These are phyloP conservation scores for Mycoemilia scoparia DNA, from an alignment of 192 early-diverging fungal genomes.

Conservation along the genomic window DNA sequence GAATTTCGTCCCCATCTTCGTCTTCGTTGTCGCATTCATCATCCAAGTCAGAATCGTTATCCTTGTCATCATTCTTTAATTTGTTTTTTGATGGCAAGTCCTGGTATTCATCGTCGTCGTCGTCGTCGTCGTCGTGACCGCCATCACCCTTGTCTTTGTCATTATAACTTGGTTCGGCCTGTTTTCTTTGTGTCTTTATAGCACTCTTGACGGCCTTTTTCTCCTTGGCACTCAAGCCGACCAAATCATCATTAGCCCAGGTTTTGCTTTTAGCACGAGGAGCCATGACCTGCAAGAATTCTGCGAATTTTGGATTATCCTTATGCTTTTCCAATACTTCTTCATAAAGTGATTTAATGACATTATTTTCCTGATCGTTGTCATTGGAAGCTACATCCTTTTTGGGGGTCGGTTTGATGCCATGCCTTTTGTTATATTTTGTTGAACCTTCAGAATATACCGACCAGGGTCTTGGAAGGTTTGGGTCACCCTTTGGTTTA, in stretches of 20 bases:
- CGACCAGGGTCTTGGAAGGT: slow-evolving; percentile 80
- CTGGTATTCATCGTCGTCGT: slow-evolving; percentile 6
- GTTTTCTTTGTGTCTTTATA: slow-evolving; percentile 18
- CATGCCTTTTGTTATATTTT: slow-evolving; percentile 34
- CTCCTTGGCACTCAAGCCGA: slow-evolving; percentile 18
- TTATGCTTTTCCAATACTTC: slow-evolving; percentile 30
- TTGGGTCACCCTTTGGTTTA: slow-evolving; percentile 65
- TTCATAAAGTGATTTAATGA: slow-evolving; percentile 18
- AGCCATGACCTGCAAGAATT: slow-evolving; percentile 79
- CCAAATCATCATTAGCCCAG: slow-evolving; percentile 83
- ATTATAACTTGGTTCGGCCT: slow-evolving; percentile 2
- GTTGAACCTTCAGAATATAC: slow-evolving; percentile 71
- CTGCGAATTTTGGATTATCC: slow-evolving; percentile 68
- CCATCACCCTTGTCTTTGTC: slow-evolving; percentile 2
- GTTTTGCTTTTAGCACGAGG: slow-evolving; percentile 57
- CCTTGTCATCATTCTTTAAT: slow-evolving; percentile 10
- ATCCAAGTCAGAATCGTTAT: slow-evolving; percentile 23
- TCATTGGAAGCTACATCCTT: slow-evolving; percentile 6
- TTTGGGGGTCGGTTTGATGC: slow-evolving; percentile 4
- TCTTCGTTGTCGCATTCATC: slow-evolving; percentile 16
- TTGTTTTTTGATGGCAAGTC: slow-evolving; percentile 2
- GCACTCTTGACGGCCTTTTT: slow-evolving; percentile 14
- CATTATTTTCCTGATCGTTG: slow-evolving; percentile 20
- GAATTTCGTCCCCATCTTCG: slow-evolving; percentile 8
- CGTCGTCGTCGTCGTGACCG: too few species aligned